Percentiles rank a stretch among this genome's conserved stretches.
Conservation (phyloP, 805 yeast species). For the Saturnispora serradocipensis region DNA sequence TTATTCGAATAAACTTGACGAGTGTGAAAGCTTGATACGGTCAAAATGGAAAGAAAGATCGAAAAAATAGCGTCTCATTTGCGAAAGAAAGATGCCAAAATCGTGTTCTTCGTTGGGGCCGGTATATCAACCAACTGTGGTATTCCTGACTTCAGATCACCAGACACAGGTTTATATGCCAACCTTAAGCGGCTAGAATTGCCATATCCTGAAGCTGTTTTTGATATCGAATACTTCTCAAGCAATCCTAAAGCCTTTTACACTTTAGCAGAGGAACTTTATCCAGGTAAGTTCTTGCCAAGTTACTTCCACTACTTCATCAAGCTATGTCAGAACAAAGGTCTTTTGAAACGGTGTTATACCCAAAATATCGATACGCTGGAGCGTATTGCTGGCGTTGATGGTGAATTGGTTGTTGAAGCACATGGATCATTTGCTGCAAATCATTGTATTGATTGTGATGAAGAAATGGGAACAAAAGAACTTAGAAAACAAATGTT, state of each 20-base stretch:
- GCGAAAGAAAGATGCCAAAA: conserved; percentile 27
- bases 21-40: too few species aligned
- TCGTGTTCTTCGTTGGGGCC: conserved; percentile 77
- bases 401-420: conserved; percentile 57
- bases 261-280: conserved; percentile 71
- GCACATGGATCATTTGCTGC: conserved; percentile 93
- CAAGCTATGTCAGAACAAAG: conserved; percentile 55
- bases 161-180: conserved; percentile 79
- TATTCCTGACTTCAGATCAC: conserved; percentile 91
- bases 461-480: conserved; percentile 39
- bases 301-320: conserved; percentile 74
- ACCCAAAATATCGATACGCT: conserved; percentile 92
- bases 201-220: conserved; percentile 94
- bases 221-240: conserved; percentile 75
- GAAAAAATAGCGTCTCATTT: conserved; percentile 18
- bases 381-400: conserved; percentile 76
- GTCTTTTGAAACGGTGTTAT: conserved; percentile 57
- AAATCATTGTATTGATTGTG: conserved; percentile 78
- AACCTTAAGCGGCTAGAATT: conserved; percentile 64
- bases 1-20: too few species aligned
- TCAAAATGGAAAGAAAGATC: conserved; percentile 18
- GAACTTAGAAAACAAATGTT: conserved; percentile 32
- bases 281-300: conserved; percentile 82
- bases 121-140: conserved; percentile 93
- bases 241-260: conserved; percentile 78